Percentiles rank a stretch among this genome's conserved stretches.
These are phyloP conservation scores for Ophiostoma novo-ulmi DNA, from an alignment of 2,329 filamentous ascomycete genomes.

Conservation along the genomic window DNA sequence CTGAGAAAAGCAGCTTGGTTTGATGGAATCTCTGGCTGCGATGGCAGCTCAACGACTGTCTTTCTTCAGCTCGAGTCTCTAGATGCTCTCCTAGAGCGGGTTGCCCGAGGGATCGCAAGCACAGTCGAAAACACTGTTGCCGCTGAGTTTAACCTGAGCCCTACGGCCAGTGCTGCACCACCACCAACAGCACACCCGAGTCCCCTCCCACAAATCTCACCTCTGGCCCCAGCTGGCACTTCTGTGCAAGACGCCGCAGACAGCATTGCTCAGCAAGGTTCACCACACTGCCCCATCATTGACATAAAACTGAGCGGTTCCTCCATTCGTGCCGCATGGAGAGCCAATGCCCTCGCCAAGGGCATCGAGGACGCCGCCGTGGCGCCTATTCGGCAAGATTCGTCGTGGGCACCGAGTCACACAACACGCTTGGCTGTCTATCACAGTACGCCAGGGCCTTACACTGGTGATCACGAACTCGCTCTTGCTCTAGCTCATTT, in stretches of 20 bases:
- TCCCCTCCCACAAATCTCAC: too few relatives aligned
- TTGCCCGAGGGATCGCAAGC: background rate
- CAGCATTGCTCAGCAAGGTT: background rate
- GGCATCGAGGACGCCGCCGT: background rate
- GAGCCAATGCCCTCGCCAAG: background rate
- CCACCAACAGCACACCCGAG: background rate
- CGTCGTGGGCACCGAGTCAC: background rate
- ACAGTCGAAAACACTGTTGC: background rate
- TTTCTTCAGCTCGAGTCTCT: background rate
- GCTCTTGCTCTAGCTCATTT: background rate
- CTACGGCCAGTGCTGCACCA: background rate
- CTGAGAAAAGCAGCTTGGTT: background rate
- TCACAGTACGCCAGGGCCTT: background rate
- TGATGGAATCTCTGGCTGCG: background rate
- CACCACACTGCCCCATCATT: background rate
- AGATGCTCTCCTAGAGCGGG: background rate
- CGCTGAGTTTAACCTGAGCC: background rate
- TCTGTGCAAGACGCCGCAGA: background rate
- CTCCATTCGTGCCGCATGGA: background rate
- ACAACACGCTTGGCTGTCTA: background rate
- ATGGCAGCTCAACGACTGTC: background rate
- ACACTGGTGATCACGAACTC: background rate
- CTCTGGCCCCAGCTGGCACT: background rate
- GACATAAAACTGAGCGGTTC: background rate
- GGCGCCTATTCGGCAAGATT: background rate